Evolutionary conservation across 192 early-diverging fungal genomes (phyloP), one percentile per base, ranked within the genome.

Genomic region (Coemansia sp.): DNA sequence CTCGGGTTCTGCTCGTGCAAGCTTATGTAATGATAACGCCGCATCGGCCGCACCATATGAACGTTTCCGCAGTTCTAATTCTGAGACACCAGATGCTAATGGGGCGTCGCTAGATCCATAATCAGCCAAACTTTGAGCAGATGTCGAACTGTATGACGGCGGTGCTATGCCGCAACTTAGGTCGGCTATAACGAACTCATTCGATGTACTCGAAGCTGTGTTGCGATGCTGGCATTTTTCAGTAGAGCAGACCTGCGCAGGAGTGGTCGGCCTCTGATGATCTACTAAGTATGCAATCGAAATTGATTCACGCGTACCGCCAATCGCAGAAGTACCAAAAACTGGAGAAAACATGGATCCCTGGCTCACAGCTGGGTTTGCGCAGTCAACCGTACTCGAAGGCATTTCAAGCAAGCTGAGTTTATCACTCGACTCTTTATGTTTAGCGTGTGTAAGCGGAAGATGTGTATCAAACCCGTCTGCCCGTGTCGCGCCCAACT

Each of bases 251-350:
- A 39, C 56, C 38, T 16, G 56, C 15, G 56, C 10, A 8, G 37
- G 38, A 8, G 32, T 32, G 0, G 16, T 37, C 19, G 65, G 10
- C 53, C 52, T 63, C 40, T 64, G 60, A 18, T 61, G 23, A 18
- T 63, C 71, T 5, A 75, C 67, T 13, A 81, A 64, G 40, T 67
- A 66, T 37, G 78, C 65, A 52, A 75, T 75, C 9, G 78, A 72
- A 44, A 71, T 72, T 13, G 73, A 41, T 63, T 81, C 73, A 4
- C 69, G 65, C 32, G 61, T 54, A 26, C 61, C 44, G 45, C 37
- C 40, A 6, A 41, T 18, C 42, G 38, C 32, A 15, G 61, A n/a
- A 2, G 47, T 53, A 40, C 8, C 15, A 40, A 16, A 9, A 13
- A 5, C 56, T 39, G 56, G 15, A 15, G 37, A 41, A 58, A 38